phyloP scores from a whole-genome alignment of 129 eudicot species.

The Saussurea involucrata region DNA sequence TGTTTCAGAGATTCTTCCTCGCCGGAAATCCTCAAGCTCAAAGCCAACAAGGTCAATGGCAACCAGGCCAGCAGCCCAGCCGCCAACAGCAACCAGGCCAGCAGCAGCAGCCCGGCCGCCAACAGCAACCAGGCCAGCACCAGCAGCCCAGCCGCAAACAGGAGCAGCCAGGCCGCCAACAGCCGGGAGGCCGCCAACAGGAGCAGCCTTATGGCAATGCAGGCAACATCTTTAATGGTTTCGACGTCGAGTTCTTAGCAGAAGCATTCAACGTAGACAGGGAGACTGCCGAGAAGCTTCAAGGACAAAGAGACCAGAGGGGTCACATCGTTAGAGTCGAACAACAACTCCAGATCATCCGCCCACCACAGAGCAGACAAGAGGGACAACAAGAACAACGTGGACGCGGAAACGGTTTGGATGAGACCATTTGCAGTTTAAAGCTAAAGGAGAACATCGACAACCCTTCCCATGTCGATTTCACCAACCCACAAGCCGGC shows the following conservation, averaged over 20 bases:
- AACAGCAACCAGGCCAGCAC: not conserved
- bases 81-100: conserved; percentile 8
- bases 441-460: conserved; percentile 45
- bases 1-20: conserved; percentile 33
- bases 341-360: conserved; percentile 39
- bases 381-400: not conserved
- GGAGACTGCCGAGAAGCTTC: conserved; percentile 56
- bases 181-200: not conserved
- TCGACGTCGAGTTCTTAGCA: conserved; percentile 27
- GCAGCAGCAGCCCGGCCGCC: not conserved
- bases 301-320: conserved; percentile 49
- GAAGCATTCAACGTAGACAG: conserved; percentile 50
- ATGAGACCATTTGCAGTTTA: conserved; percentile 63
- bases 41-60: conserved; percentile 16
- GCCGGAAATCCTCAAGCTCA: conserved; percentile 41
- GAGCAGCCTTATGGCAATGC: not conserved
- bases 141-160: conserved; percentile 2
- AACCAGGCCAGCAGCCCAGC: not conserved
- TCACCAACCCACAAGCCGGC: conserved; percentile 63
- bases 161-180: not conserved
- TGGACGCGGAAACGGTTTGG: conserved; percentile 36
- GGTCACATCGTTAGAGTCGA: conserved; percentile 48
- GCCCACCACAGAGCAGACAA: conserved; percentile 32
- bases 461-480: conserved; percentile 46
- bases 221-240: conserved; percentile 56